These are phyloP conservation scores for Aureoboletus auriporus DNA, from an alignment of 768 basidiomycete species.

Conservation along the genomic window DNA sequence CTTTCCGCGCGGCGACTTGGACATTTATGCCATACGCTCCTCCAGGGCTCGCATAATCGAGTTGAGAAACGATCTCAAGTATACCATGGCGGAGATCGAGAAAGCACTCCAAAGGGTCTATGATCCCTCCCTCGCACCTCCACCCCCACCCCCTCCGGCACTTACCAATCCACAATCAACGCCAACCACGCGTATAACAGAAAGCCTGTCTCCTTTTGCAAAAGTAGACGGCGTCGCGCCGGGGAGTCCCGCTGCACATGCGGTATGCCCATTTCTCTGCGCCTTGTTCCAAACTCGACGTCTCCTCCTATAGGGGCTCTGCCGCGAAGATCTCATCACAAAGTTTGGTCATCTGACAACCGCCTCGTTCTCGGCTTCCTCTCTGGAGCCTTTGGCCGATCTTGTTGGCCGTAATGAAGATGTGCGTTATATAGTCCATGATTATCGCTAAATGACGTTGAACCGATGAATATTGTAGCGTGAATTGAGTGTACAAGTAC, in stretches of 20 bases:
- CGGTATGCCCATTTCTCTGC: slow-evolving; percentile 46
- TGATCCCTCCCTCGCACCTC: slow-evolving; percentile 33
- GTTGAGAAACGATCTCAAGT: slow-evolving; percentile 72
- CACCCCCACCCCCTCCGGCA: slow-evolving; percentile 14
- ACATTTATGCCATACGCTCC: slow-evolving; percentile 72
- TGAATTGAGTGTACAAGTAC: slow-evolving; percentile 53
- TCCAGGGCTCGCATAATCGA: slow-evolving; percentile 78
- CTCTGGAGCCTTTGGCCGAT: slow-evolving; percentile 65
- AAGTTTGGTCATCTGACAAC: slow-evolving; percentile 66
- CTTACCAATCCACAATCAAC: slow-evolving; percentile 21
- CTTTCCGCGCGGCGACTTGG: slow-evolving; percentile 84
- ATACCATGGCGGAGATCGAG: slow-evolving; percentile 62
- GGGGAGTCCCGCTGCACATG: slow-evolving; percentile 75
- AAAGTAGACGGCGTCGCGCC: slow-evolving; percentile 79
- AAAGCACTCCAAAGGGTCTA: slow-evolving; percentile 69
- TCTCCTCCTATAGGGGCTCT: slow-evolving; percentile 49
- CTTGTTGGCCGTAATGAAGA: slow-evolving; percentile 79
- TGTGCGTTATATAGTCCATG: slow-evolving; percentile 39
- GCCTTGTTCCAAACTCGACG: not conserved
- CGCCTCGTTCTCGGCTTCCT: slow-evolving; percentile 46
- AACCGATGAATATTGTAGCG: slow-evolving; percentile 37
- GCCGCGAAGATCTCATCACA: slow-evolving; percentile 65
- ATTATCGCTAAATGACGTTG: not conserved
- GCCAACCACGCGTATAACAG: slow-evolving; percentile 15
- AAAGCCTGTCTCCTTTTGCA: slow-evolving; percentile 55